Conservation (phyloP, 2,329 filamentous ascomycete species). For the Ophiobolus disseminans region DNA sequence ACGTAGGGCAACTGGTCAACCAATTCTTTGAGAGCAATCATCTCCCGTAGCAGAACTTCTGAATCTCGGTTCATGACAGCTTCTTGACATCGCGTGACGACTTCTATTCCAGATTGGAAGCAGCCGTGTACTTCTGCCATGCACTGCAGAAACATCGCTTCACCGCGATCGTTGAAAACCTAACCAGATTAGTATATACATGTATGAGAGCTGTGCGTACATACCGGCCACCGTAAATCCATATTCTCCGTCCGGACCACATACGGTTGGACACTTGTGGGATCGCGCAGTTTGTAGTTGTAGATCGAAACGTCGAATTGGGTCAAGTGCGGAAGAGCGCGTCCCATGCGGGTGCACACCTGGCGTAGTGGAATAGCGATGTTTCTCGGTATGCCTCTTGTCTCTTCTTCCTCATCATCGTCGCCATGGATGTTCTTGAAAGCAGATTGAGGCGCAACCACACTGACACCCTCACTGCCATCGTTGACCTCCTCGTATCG, state of each 20-base stretch:
- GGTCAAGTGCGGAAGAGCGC: conserved; percentile 60
- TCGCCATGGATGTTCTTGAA: conserved; percentile 55
- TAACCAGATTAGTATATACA: conserved; percentile 3
- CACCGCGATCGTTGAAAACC: conserved; percentile 58
- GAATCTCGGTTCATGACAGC: conserved; percentile 61
- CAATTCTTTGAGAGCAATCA: conserved; percentile 61
- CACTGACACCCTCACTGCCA: conserved; percentile 58
- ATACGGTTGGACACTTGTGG: conserved; percentile 58
- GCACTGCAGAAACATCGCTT: conserved; percentile 57
- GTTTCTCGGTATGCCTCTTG: conserved; percentile 57
- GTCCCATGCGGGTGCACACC: conserved; percentile 60
- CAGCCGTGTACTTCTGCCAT: conserved; percentile 39
- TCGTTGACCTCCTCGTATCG: conserved; percentile 62
- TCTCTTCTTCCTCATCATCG: conserved; percentile 57
- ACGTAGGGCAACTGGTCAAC: conserved; percentile 62
- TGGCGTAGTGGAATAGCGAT: conserved; percentile 61
- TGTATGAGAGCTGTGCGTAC: neutral
- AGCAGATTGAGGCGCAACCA: conserved; percentile 39
- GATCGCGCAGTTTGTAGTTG: conserved; percentile 59
- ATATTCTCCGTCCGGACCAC: conserved; percentile 61
- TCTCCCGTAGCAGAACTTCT: conserved; percentile 59
- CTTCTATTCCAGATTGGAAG: conserved; percentile 33
- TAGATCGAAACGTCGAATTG: conserved; percentile 63
- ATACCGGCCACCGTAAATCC: conserved; percentile 61
- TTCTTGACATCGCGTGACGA: conserved; percentile 60